Evolutionary conservation across 179 eudicot genomes (phyloP).

Genomic region (Patellifolia procumbens): DNA sequence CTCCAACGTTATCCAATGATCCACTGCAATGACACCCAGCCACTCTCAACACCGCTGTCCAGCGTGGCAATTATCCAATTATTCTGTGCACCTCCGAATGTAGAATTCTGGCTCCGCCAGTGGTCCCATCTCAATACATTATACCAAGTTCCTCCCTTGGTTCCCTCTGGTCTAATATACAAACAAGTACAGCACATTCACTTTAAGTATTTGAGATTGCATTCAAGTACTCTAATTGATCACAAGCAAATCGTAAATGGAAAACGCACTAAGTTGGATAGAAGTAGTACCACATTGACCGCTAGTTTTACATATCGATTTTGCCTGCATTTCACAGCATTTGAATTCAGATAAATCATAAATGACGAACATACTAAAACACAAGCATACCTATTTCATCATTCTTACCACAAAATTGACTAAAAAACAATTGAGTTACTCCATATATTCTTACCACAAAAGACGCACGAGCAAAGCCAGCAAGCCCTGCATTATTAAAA

Average conservation of each 20-base stretch:
- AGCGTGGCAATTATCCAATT: too few relatives aligned
- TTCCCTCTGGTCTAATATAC: not conserved
- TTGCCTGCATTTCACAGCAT: slow-evolving; percentile 53
- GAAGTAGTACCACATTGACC: slow-evolving; percentile 52
- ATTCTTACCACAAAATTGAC: not conserved
- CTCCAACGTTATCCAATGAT: too few relatives aligned
- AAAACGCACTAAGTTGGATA: not conserved
- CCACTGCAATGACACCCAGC: too few relatives aligned
- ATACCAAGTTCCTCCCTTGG: not conserved
- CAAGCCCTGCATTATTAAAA: slow-evolving; percentile 44
- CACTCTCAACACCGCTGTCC: too few relatives aligned
- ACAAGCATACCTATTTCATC: not conserved
- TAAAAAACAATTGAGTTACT: not conserved
- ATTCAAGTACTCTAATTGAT: not conserved
- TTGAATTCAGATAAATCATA: slow-evolving; percentile 9
- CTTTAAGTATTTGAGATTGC: not conserved
- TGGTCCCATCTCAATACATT: too few relatives aligned
- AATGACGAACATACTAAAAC: not conserved
- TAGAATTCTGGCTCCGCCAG: not conserved
- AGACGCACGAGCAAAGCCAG: slow-evolving; percentile 59
- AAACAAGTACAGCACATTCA: not conserved
- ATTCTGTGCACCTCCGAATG: too few relatives aligned
- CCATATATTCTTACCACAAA: slow-evolving; percentile 53
- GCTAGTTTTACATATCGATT: slow-evolving; percentile 53
- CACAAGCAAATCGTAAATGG: not conserved